phyloP scores from a whole-genome alignment of 495 filamentous ascomycete genomes.

The Cenococcum geophilum region DNA sequence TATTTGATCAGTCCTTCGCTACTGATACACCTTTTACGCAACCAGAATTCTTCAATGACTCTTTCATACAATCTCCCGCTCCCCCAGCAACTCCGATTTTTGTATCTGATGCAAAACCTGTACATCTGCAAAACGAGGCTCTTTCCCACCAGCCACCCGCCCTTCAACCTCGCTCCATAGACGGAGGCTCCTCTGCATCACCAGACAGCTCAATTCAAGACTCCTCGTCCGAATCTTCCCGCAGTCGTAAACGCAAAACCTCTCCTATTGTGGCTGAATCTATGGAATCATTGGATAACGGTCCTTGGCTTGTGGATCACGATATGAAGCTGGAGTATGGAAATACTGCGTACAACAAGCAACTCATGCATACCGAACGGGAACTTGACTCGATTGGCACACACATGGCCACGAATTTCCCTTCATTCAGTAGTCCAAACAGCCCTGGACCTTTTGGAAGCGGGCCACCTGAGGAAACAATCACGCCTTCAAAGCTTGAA shows the following conservation, averaged over 20 bases:
- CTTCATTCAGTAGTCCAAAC: not conserved
- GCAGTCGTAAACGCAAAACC: constrained; percentile 42
- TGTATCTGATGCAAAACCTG: not conserved
- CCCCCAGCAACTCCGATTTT: not conserved
- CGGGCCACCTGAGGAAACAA: constrained; percentile 2
- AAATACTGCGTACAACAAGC: constrained; percentile 1
- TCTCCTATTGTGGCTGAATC: constrained; percentile 35
- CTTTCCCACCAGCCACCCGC: not conserved
- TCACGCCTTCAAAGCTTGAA: not conserved
- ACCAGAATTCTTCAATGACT: constrained; percentile 1
- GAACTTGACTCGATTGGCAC: constrained; percentile 2
- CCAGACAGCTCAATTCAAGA: constrained; percentile 44
- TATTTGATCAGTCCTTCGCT: not conserved
- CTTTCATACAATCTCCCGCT: not conserved
- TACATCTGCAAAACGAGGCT: not conserved
- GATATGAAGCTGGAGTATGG: not conserved
- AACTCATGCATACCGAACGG: not conserved
- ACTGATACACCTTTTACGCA: not conserved
- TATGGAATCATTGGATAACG: not conserved
- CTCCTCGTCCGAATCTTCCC: constrained; percentile 45
- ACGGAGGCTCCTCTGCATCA: constrained; percentile 33
- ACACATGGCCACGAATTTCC: constrained; percentile 1
- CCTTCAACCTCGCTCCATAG: constrained; percentile 17
- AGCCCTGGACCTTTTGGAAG: not conserved
- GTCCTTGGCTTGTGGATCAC: constrained; percentile 18